Evolutionary conservation across 2,329 filamentous ascomycete genomes (phyloP).

Genomic region (Phoma sp.): DNA sequence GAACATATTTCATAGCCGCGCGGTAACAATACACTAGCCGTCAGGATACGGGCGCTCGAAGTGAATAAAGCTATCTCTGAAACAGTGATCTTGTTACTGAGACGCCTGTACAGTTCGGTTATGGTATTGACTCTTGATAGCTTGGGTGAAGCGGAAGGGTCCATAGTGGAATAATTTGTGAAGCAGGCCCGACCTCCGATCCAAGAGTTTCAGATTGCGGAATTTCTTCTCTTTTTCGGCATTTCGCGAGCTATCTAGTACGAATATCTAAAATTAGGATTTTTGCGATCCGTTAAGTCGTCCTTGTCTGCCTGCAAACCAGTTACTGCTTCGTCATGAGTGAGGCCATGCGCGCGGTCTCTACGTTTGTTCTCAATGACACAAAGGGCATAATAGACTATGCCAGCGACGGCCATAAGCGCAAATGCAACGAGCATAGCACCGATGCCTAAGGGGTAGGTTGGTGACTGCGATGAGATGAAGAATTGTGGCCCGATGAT

Average conservation of each 20-base stretch:
- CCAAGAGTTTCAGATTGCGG: too few relatives aligned
- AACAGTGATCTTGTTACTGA: too few relatives aligned
- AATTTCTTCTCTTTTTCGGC: too few relatives aligned
- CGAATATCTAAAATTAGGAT: not conserved
- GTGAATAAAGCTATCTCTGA: too few relatives aligned
- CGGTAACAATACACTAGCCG: too few relatives aligned
- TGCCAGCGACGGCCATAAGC: not conserved
- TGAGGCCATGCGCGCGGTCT: not conserved
- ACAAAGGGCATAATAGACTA: not conserved
- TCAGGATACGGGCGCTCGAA: too few relatives aligned
- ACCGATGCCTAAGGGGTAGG: not conserved
- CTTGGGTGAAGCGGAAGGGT: too few relatives aligned
- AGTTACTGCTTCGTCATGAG: not conserved
- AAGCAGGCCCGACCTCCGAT: too few relatives aligned
- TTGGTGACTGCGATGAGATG: slow-evolving; percentile 1
- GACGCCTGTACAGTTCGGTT: too few relatives aligned
- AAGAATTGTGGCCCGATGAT: slow-evolving; percentile 4
- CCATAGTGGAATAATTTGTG: too few relatives aligned
- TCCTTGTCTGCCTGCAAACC: not conserved
- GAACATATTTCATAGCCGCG: too few relatives aligned
- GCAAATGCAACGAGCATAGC: slow-evolving; percentile 1
- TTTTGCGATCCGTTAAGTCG: not conserved
- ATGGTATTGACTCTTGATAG: too few relatives aligned
- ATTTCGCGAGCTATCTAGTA: not conserved
- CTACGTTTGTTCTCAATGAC: slow-evolving; percentile 1